Evolutionary conservation across 495 filamentous ascomycete genomes (phyloP), one percentile per base, ranked within the genome.

Genomic region (Thermothielavioides terrestris): DNA sequence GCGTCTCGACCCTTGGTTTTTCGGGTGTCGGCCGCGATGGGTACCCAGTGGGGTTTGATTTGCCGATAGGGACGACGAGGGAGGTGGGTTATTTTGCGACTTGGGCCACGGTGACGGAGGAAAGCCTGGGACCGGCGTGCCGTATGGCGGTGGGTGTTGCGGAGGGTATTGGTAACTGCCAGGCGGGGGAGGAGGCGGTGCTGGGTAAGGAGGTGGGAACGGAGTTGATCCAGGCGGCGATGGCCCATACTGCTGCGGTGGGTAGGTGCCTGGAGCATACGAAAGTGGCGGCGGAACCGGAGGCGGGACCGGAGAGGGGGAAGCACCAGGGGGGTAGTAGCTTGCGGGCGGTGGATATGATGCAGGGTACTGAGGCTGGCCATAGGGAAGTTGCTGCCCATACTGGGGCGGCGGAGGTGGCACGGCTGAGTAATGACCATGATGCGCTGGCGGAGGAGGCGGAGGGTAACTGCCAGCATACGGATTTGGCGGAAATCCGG

Each of bases 121-220:
- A 20, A 39, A 53, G 11, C 6, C 12, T 1, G 50, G 42, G 26
- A 56, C 51, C 14, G 60, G 62, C 26, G 48, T 31, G 37, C 9
- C 43, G 49, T 52, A 59, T 51, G 46, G 37, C 2, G 25, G 40
- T 9, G 59, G 38, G 7, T 48, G 57, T 10, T 42, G 36, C 7
- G 57, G 63, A 2, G 61, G 42, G 45, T 54, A 58, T 14, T 61
- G 60, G 30, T 63, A 67, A 34, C 56, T 44, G 15, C 47, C 52
- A 8, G 56, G 59, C 17, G 57, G 64, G 39, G 64, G 62, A 4
- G 52, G 42, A 6, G 41, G 15, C 8, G 42, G 48, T 18, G 45
- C 12, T 12, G 61, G 47, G 28, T 64, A 64, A 7, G 46, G 61
- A 32, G 48, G 48, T 23, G 56, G 58, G 53, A 61, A 69, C 34